phyloP scores from a whole-genome alignment of 352 stramenopile genomes.

The Pythium diclinum region DNA sequence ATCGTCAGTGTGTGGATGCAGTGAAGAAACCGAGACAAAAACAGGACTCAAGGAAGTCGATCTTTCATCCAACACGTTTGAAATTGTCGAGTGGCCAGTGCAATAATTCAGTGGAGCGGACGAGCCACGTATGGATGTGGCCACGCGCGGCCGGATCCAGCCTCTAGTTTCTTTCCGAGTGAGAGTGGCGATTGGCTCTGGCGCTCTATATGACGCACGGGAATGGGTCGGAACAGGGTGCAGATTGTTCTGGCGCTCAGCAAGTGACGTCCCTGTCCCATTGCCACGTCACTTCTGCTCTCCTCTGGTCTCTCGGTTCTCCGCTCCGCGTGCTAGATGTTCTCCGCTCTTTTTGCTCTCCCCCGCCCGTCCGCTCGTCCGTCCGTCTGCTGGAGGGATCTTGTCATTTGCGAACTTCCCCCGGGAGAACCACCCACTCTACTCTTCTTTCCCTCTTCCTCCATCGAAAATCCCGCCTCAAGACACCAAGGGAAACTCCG shows the following conservation, averaged over 20 bases:
- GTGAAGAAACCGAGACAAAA: background rate
- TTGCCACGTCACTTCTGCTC: background rate
- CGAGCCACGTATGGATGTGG: background rate
- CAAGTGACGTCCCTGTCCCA: background rate
- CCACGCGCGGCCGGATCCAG: background rate
- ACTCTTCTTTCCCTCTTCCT: background rate
- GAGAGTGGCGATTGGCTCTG: background rate
- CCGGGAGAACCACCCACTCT: background rate
- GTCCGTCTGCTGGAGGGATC: background rate
- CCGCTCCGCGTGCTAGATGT: background rate
- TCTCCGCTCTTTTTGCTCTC: constrained; percentile 1
- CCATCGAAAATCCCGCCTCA: background rate
- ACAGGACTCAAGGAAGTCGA: background rate
- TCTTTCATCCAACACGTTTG: background rate
- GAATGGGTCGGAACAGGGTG: background rate
- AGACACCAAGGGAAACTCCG: background rate
- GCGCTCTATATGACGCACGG: background rate
- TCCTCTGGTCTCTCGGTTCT: background rate
- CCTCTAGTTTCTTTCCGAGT: background rate
- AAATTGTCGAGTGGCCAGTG: background rate
- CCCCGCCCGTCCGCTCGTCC: background rate
- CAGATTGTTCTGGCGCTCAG: background rate
- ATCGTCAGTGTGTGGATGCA: background rate
- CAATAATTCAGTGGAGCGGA: background rate
- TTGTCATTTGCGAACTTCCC: constrained; percentile 1